Conservation (phyloP, 257 asterid species). For the Solanum sejunctum region DNA sequence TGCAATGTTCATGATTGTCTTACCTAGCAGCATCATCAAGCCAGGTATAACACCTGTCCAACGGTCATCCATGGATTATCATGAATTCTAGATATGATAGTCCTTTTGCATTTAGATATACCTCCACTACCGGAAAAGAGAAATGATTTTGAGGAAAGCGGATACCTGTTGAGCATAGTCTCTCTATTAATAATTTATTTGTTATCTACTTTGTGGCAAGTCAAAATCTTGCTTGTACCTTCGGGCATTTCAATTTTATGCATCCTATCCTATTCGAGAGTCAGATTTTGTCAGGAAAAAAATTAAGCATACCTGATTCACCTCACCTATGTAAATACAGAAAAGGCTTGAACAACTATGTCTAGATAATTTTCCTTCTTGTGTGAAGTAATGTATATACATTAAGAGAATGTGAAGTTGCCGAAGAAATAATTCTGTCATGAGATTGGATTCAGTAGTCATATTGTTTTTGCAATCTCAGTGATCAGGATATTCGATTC, state of each 20-base stretch:
- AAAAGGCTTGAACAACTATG: background rate
- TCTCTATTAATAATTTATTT: background rate
- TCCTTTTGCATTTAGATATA: background rate
- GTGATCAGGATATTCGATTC: background rate
- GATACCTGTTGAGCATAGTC: background rate
- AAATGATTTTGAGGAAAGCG: background rate
- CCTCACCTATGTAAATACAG: background rate
- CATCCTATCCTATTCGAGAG: background rate
- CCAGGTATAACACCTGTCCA: slow-evolving; percentile 43
- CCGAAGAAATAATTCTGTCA: background rate
- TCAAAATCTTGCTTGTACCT: background rate
- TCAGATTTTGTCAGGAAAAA: background rate
- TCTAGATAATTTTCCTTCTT: background rate
- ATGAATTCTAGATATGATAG: background rate
- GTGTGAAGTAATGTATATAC: background rate
- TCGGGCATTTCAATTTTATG: background rate
- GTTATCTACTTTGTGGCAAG: background rate
- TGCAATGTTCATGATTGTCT: slow-evolving; percentile 61
- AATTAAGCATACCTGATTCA: background rate
- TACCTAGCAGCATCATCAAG: slow-evolving; percentile 86
- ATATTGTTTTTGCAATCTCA: background rate
- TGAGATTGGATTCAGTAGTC: background rate
- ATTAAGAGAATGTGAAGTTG: background rate
- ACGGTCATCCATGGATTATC: background rate
- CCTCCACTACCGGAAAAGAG: background rate